Percentiles rank a stretch among this genome's conserved stretches.
These are phyloP conservation scores for Leptographium wingfieldii DNA, from an alignment of 2,329 filamentous ascomycete genomes.

Conservation along the genomic window DNA sequence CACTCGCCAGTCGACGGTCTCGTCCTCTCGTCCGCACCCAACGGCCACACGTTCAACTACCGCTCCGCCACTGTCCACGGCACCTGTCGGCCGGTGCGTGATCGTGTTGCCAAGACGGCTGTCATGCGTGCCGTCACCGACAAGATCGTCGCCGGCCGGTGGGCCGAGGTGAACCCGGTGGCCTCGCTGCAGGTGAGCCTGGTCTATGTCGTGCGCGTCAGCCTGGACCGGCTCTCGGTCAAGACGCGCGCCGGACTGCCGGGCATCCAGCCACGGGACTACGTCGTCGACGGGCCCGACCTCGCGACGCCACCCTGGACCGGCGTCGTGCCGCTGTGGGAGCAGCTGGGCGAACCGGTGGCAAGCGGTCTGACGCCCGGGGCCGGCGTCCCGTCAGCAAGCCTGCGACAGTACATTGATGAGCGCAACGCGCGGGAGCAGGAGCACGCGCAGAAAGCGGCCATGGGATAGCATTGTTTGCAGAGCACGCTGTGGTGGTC, in stretches of 20 bases:
- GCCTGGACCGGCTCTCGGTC: conserved; percentile 9
- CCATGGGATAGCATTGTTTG: background rate
- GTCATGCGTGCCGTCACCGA: conserved; percentile 11
- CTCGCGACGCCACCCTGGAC: conserved; percentile 6
- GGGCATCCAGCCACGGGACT: conserved; percentile 10
- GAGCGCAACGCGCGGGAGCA: conserved; percentile 6
- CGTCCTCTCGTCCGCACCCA: conserved; percentile 10
- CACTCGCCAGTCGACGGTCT: conserved; percentile 8
- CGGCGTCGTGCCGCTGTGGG: conserved; percentile 11
- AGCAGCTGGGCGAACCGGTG: conserved; percentile 11
- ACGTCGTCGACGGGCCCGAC: conserved; percentile 9
- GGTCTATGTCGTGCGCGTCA: conserved; percentile 10
- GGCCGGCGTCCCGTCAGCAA: conserved; percentile 1
- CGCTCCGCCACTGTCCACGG: conserved; percentile 11
- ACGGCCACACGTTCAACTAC: conserved; percentile 14
- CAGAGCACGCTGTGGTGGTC: too few species aligned
- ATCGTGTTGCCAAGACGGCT: background rate
- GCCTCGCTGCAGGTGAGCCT: conserved; percentile 9
- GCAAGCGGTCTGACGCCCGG: conserved; percentile 10
- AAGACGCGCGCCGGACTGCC: conserved; percentile 9
- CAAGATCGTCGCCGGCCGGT: conserved; percentile 9
- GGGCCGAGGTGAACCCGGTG: conserved; percentile 11
- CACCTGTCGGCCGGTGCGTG: conserved; percentile 6
- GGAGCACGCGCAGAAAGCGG: conserved; percentile 1
- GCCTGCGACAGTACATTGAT: conserved; percentile 2